A percentile compares a stretch with the other conserved stretches of the same genome.
Evolutionary conservation across 2,329 filamentous ascomycete species (phyloP).

Genomic region (Fusarium begoniae): DNA sequence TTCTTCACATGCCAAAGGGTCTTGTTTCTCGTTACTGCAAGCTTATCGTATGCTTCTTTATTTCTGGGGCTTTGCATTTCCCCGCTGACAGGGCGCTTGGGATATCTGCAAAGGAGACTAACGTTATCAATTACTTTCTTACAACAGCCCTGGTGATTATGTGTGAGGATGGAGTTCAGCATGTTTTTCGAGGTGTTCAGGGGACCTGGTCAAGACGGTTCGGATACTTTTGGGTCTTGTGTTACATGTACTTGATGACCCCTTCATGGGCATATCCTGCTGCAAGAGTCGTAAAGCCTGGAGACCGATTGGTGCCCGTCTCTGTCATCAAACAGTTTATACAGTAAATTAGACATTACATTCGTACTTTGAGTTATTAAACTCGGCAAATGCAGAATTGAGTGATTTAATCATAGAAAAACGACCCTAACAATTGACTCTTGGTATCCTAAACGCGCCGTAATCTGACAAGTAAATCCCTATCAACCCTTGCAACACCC

Average conservation of each 20-base stretch:
- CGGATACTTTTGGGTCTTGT: conserved; percentile 27
- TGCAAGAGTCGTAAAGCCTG: conserved; percentile 16
- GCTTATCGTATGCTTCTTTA: conserved; percentile 23
- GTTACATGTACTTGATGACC: conserved; percentile 35
- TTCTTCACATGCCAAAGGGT: conserved; percentile 10
- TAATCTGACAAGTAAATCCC: conserved; percentile 33
- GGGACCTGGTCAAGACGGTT: neutral
- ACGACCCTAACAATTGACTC: neutral
- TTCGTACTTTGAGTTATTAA: rapidly evolving
- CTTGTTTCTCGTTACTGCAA: conserved; percentile 25
- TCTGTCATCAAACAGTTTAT: conserved; percentile 3
- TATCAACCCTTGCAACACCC: conserved; percentile 37
- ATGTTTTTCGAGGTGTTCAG: neutral
- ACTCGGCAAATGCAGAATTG: rapidly evolving
- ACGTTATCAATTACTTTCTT: conserved; percentile 17
- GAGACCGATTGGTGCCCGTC: conserved; percentile 15
- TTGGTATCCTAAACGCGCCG: neutral
- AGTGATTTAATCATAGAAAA: neutral
- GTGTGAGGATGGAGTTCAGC: conserved; percentile 25
- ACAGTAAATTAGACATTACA: neutral
- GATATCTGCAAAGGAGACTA: conserved; percentile 19
- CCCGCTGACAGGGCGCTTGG: conserved; percentile 26
- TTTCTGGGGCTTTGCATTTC: conserved; percentile 29
- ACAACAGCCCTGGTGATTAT: conserved; percentile 26
- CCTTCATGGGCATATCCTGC: conserved; percentile 34